A percentile compares a stretch with the other conserved stretches of the same genome.
Evolutionary conservation across 2,329 filamentous ascomycete species (phyloP).

Genomic region (Trichophyton rubrum): DNA sequence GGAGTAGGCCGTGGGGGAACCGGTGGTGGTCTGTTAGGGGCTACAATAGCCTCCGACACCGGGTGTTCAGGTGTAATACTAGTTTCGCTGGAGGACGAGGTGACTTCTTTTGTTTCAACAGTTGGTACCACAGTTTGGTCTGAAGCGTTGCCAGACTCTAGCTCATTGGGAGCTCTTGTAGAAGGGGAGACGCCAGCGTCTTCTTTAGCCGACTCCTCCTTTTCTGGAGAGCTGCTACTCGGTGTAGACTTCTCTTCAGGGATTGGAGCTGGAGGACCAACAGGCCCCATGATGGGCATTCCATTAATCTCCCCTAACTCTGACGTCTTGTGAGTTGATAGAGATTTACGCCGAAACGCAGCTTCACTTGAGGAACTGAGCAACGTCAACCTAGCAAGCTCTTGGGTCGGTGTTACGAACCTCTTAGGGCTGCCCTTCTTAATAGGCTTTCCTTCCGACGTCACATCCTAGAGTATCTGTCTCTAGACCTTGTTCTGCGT

Average conservation of each 20-base stretch:
- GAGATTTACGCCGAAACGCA: constrained; percentile 38
- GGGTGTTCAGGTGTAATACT: neutral
- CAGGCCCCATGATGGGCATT: constrained; percentile 34
- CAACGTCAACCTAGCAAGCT: constrained; percentile 68
- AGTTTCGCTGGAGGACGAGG: neutral
- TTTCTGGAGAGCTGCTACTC: constrained; percentile 3
- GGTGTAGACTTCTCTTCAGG: constrained; percentile 6
- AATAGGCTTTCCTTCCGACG: constrained; percentile 55
- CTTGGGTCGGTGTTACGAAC: constrained; percentile 55
- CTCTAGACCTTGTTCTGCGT: constrained; percentile 22
- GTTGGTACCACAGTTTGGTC: neutral
- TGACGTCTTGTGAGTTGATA: constrained; percentile 24
- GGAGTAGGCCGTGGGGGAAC: constrained; percentile 43
- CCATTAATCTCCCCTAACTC: constrained; percentile 35
- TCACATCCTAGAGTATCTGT: constrained; percentile 31
- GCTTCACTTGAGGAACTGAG: constrained; percentile 47
- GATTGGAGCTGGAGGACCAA: constrained; percentile 26
- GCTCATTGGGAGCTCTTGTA: constrained; percentile 12
- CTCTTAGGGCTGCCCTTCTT: constrained; percentile 44
- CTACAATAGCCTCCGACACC: constrained; percentile 18
- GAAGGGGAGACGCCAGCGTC: constrained; percentile 24
- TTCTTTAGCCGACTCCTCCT: constrained; percentile 14
- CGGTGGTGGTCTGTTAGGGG: constrained; percentile 43
- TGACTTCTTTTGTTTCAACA: neutral
- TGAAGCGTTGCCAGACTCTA: constrained; percentile 9